Evolutionary conservation across 495 filamentous ascomycete genomes (phyloP), one percentile per base, ranked within the genome.

Genomic region (Neurospora cerealis): DNA sequence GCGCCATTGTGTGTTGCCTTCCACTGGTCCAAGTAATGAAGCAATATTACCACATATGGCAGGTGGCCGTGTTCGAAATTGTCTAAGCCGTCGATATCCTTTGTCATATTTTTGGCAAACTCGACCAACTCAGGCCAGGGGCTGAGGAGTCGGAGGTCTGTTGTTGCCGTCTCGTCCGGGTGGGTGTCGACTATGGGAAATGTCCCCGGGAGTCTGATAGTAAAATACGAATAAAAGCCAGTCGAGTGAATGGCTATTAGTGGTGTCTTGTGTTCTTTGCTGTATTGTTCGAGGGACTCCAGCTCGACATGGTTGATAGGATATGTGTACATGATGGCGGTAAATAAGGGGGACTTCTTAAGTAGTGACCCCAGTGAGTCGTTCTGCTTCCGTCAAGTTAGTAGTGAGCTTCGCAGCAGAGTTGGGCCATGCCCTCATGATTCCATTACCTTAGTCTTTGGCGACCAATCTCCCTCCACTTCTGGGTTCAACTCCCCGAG

Each of bases 131-230:
- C 95, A 19, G 91, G 88, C 96, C 96, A 99, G 41, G 96, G 94
- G 36, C 87, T 90, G 2, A 97, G 82, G 37, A 98, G 86, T 46
- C 96, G 91, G 71, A 99, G 87, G 74, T 99, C 96, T 71, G 91
- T 91, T 6, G 91, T 94, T 54, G 92, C 88, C 54, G 93, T 91
- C 36, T 93, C 90, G 73, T 97, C 95, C 1, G 96, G 96, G 77
- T 99, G 96, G 36, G 95, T 97, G 80, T 99, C 95, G 77, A 98
- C 93, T 76, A 98, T 93, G n/a, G 94, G 93, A 75, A 96, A 98
- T 10, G 88, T 88, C 24, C 88, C 84, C 5, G 93, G 91, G 21
- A 97, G 87, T 76, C 88, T 87, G 73, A 96, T 85, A 4, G 90
- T 91, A 80, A 98, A 95, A 42, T 91, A 91, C 3, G 93, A 92